phyloP scores from a whole-genome alignment of 106 monocot genomes.

The Vanilla planifolia region DNA sequence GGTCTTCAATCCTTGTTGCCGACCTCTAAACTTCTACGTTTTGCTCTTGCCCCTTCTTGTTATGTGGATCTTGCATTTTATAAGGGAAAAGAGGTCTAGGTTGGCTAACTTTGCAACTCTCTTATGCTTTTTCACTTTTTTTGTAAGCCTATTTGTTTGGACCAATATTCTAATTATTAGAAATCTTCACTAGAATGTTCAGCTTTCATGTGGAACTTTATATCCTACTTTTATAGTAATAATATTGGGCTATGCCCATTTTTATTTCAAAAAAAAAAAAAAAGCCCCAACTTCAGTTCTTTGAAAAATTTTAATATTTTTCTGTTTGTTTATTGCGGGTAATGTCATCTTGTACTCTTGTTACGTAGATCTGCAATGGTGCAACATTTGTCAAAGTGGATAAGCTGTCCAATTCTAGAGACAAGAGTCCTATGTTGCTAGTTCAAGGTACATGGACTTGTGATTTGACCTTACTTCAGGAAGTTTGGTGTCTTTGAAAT shows the following conservation, averaged over 20 bases:
- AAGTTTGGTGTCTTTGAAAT: background rate
- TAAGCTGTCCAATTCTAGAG: constrained; percentile 44
- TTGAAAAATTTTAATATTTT: background rate
- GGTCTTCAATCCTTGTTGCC: too few species aligned
- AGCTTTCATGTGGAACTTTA: background rate
- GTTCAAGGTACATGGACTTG: constrained; percentile 52
- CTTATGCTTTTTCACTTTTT: too few species aligned
- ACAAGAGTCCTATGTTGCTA: constrained; percentile 63
- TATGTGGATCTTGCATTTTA: too few species aligned
- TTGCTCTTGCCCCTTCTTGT: too few species aligned
- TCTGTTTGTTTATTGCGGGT: background rate
- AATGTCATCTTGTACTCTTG: too few species aligned
- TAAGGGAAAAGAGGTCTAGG: too few species aligned
- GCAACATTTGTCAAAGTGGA: constrained; percentile 82
- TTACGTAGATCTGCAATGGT: constrained; percentile 58
- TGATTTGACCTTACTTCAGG: background rate
- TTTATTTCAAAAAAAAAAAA: too few species aligned
- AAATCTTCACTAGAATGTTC: too few species aligned
- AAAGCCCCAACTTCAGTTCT: background rate
- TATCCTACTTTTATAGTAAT: background rate
- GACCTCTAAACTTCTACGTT: too few species aligned
- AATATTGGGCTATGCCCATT: background rate
- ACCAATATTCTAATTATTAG: too few species aligned
- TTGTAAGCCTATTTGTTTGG: too few species aligned
- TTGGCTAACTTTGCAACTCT: too few species aligned